These are phyloP conservation scores for Fusarium sp. DNA, from an alignment of 2,329 filamentous ascomycete genomes.

Conservation along the genomic window DNA sequence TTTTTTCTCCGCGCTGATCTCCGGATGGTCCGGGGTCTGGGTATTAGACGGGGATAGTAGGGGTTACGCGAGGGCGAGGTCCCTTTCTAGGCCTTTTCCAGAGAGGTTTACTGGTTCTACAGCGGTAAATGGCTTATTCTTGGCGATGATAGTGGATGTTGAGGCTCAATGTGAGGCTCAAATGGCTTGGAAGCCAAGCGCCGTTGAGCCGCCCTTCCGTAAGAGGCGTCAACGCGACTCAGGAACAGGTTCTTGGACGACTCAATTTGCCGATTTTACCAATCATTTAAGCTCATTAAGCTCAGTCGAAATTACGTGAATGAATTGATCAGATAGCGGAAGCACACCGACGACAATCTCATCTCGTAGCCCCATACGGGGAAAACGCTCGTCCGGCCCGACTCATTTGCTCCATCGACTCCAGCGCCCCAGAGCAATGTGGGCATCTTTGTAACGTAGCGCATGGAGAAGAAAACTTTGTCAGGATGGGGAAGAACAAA, in stretches of 20 bases:
- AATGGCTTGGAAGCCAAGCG: neutral
- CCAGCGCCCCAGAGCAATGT: constrained; percentile 17
- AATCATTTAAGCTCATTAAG: constrained; percentile 1
- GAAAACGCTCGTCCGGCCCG: constrained; percentile 29
- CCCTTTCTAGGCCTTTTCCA: neutral
- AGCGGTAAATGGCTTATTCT: neutral
- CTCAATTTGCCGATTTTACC: constrained; percentile 1
- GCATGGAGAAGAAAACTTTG: constrained; percentile 27
- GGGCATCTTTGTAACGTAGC: constrained; percentile 14
- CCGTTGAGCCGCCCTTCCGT: neutral
- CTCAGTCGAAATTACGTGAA: neutral
- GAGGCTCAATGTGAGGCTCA: constrained; percentile 18
- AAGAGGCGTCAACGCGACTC: neutral
- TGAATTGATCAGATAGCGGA: neutral
- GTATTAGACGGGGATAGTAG: neutral
- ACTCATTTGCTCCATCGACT: constrained; percentile 18
- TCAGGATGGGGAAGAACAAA: constrained; percentile 6
- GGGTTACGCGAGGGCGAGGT: neutral
- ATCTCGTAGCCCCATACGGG: constrained; percentile 9
- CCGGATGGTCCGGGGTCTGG: constrained; percentile 9
- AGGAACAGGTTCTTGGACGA: neutral
- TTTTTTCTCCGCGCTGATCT: constrained; percentile 4
- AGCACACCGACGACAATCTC: neutral
- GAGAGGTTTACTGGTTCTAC: neutral
- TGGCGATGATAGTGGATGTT: constrained; percentile 3